Conservation (phyloP, 768 basidiomycete genomes). For the Mycena leptocephala region DNA sequence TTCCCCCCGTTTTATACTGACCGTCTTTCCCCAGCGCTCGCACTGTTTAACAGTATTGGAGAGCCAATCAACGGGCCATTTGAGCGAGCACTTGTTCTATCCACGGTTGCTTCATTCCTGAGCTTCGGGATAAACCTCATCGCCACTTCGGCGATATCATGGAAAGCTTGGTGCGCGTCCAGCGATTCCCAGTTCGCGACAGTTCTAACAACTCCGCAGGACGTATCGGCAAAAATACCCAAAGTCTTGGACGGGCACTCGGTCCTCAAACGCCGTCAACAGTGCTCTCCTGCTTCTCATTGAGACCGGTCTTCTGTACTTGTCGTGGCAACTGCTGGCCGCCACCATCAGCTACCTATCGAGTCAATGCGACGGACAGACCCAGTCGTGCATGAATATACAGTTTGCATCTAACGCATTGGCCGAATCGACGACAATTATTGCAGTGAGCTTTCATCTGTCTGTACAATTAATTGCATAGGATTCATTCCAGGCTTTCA, state of each 20-base stretch:
- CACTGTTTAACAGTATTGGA: slow-evolving; percentile 19
- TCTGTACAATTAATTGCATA: neutral
- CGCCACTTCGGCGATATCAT: slow-evolving; percentile 19
- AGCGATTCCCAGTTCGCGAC: neutral
- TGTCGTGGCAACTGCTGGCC: slow-evolving; percentile 18
- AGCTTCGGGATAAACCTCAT: slow-evolving; percentile 23
- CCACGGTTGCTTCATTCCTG: slow-evolving; percentile 13
- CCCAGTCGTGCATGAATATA: neutral
- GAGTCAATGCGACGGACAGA: slow-evolving; percentile 3
- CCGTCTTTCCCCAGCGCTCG: neutral
- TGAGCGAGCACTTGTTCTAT: slow-evolving; percentile 24
- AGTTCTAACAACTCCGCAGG: neutral
- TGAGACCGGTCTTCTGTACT: slow-evolving; percentile 19
- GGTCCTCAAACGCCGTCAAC: slow-evolving; percentile 4
- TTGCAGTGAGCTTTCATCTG: neutral
- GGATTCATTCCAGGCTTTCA: neutral
- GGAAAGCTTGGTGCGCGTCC: slow-evolving; percentile 22
- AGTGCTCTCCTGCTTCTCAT: slow-evolving; percentile 15
- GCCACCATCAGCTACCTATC: slow-evolving; percentile 7
- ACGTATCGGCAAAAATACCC: neutral
- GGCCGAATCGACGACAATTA: slow-evolving; percentile 20
- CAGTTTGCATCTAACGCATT: slow-evolving; percentile 20
- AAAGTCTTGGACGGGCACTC: neutral
- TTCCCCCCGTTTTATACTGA: neutral
- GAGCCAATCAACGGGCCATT: slow-evolving; percentile 14